Base-by-base conservation (phyloP, 352 stramenopile genomes). In the Hyaloperonospora brassicae region DNA sequence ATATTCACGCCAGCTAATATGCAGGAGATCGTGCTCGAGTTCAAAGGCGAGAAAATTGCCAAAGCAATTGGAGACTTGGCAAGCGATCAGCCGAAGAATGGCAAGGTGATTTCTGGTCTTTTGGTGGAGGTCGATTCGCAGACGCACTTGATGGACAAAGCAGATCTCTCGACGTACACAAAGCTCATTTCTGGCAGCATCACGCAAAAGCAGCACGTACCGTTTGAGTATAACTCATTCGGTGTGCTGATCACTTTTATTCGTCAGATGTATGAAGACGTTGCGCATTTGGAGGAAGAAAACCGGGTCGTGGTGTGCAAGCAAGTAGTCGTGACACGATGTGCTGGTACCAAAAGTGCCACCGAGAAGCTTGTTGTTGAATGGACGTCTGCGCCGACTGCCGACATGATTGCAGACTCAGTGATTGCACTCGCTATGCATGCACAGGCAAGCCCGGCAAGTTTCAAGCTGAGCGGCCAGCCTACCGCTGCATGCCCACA, bases 341-440 rank as follows among this genome's bases (percentile, higher is more conserved):
- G 55, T n/a, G 24, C 57, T 41, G 53, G 61, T n/a, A 25, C 55
- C 21, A 71, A 71, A 45, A 56, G 64, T 17, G 42, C 42, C 7
- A 67, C 61, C 12, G 64, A 72, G 40, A 72, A 72, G 45, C 57
- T 96, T n/a, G 42, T 87, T 21, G 59, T 95, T 11, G 79, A 89
- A 45, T 96, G 87, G 87, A 91, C 88, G 22, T 91, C 92, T 9
- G 91, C 87, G 35, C 90, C 94, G n/a, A 95, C 87, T 3, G 89
- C 86, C 6, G 95, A 98, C 62, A 93, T 98, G 64, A 93, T 98
- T 52, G 95, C 94, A 17, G 95, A 98, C 77, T 96, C 92, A 14
- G 74, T 98, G n/a, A 92, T 98, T 38, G 91, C 89, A 14, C 69
- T 98, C 11, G 80, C 96, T n/a, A 97, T 98, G 87, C 93, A 98